Base-by-base conservation (phyloP, 331 rosid species). In the Telfairia occidentalis region DNA sequence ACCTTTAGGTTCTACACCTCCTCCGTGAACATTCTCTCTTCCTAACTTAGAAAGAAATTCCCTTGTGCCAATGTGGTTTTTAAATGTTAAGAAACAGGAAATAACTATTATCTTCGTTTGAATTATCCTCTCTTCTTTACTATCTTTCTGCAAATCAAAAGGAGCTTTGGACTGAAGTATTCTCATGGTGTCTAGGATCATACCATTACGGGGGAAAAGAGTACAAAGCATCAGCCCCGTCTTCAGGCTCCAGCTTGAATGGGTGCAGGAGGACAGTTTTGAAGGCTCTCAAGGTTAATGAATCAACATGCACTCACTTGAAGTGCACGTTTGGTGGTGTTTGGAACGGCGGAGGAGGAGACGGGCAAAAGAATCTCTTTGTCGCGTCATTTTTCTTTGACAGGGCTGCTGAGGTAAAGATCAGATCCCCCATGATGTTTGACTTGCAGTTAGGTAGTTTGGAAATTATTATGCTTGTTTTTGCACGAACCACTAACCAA, bases 311-410 rank as follows among this genome's bases (percentile, higher is more conserved):
- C 78, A 83, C 86, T 38, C 93, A 95, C 84, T 89, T 89, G 97
- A 90, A 89, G 86, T 95, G 99, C 84, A 95, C 99, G 52, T 95
- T 95, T 81, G 93, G 96, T 37, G 99, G 99, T 52, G 82, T 92
- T 46, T 95, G 99, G 99, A 95, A 92, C 43, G 99, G 99, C 63
- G 99, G 99, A 72, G 99, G 97, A 18, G 99, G 99, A 10, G 99
- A 89, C 77, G 99, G 99, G 66, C 97, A 89, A 79, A 87, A 88
- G 81, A 89, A 92, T 76, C 96, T 95, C 59, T 90, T 92, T 43
- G 96, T 95, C 54, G 99, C 97, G 73, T 95, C 99, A 6, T 95
- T 95, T 89, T 95, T 95, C 97, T 95, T 92, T 79, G 99, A 95
- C 79, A 90, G 99, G 74, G 99, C 99, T 29, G 97, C 97, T 66